Conservation (phyloP, 345 rosid genomes). For the Barbarea vulgaris region DNA sequence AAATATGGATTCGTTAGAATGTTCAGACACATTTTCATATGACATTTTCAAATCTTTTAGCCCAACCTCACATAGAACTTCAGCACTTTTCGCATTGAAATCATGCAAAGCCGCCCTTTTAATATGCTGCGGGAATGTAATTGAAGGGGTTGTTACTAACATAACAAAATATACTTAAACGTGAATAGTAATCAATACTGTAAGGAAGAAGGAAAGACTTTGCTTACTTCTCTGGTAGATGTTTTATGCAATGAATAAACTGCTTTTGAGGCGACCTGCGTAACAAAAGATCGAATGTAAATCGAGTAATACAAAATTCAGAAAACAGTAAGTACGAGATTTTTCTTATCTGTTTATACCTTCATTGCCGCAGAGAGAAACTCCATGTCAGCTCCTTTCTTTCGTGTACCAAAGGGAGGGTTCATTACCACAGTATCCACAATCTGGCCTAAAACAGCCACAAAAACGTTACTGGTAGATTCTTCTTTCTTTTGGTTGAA, state of each 20-base stretch:
- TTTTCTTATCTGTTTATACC: slow-evolving; percentile 46
- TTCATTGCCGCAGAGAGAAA: slow-evolving; percentile 73
- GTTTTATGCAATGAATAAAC: slow-evolving; percentile 98
- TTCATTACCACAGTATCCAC: slow-evolving; percentile 92
- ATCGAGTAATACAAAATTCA: background rate
- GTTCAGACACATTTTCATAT: slow-evolving; percentile 1
- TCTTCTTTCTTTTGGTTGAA: background rate
- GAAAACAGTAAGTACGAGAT: background rate
- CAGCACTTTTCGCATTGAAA: slow-evolving; percentile 80
- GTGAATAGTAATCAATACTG: background rate
- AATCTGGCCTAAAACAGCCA: slow-evolving; percentile 47
- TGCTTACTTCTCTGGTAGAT: slow-evolving; percentile 89
- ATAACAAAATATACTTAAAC: background rate
- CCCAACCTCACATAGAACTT: slow-evolving; percentile 84
- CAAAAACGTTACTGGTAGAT: background rate
- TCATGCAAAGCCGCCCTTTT: slow-evolving; percentile 73
- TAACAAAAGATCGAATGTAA: background rate
- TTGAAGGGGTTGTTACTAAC: background rate
- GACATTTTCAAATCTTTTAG: background rate
- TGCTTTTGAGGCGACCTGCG: slow-evolving; percentile 74
- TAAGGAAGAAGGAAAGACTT: background rate
- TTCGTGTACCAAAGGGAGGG: slow-evolving; percentile 96
- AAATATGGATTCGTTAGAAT: background rate
- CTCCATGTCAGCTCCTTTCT: slow-evolving; percentile 89
- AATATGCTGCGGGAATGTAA: slow-evolving; percentile 58